Conservation (phyloP, 257 asterid genomes). For the Verbascum thapsus region DNA sequence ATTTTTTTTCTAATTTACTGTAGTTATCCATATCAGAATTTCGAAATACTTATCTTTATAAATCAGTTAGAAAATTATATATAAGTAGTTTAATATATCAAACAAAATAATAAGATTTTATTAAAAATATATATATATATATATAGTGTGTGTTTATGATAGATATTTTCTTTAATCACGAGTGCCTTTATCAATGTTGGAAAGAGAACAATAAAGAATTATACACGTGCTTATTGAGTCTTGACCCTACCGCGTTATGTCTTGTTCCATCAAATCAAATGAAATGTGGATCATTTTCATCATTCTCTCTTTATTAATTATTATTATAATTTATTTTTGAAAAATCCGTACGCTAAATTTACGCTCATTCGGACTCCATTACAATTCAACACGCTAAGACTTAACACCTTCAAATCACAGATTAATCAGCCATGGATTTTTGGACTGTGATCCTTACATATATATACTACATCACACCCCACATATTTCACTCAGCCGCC, state of each 20-base stretch:
- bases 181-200: too few relatives aligned
- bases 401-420: constrained; percentile 4
- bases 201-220: background rate
- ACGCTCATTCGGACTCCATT: constrained; percentile 49
- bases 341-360: constrained; percentile 35
- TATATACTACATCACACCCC: constrained; percentile 17
- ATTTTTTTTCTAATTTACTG: too few relatives aligned
- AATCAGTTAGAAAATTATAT: too few relatives aligned
- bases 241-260: constrained; percentile 33
- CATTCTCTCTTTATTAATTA: too few relatives aligned
- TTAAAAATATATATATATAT: too few relatives aligned
- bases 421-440: constrained; percentile 14
- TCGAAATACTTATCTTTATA: too few relatives aligned
- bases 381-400: constrained; percentile 55
- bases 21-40: too few relatives aligned
- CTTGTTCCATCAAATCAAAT: constrained; percentile 10
- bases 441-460: constrained; percentile 31
- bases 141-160: too few relatives aligned
- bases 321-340: background rate
- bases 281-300: background rate
- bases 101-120: too few relatives aligned
- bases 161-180: too few relatives aligned
- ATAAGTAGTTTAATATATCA: too few relatives aligned
- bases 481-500: constrained; percentile 31
- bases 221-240: constrained; percentile 9